Conservation (phyloP, 345 rosid genomes). For the Pistacia integerrima region DNA sequence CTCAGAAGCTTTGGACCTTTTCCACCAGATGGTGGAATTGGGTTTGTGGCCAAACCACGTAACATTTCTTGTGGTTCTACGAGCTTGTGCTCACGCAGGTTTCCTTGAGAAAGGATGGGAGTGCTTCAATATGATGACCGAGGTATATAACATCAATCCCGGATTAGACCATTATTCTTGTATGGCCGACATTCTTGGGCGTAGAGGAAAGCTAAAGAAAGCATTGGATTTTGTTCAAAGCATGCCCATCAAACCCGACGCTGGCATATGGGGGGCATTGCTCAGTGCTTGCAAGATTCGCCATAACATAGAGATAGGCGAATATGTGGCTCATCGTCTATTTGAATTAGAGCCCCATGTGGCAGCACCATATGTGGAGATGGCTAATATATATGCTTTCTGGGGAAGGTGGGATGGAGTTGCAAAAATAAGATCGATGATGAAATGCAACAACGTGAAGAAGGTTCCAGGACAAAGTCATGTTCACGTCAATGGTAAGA, state of each 20-base stretch:
- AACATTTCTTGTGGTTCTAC: conserved; percentile 64
- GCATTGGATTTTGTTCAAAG: conserved; percentile 47
- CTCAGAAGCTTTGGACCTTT: conserved; percentile 47
- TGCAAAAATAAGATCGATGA: conserved; percentile 42
- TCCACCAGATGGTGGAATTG: conserved; percentile 42
- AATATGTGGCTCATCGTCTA: conserved; percentile 40
- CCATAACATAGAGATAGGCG: conserved; percentile 42
- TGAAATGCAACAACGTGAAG: conserved; percentile 47
- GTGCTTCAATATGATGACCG: conserved; percentile 41
- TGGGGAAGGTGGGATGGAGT: conserved; percentile 54
- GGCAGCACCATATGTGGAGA: conserved; percentile 60
- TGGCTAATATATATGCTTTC: conserved; percentile 62
- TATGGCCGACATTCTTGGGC: conserved; percentile 69
- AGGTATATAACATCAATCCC: conserved; percentile 39
- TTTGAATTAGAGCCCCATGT: conserved; percentile 42
- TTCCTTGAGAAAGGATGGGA: conserved; percentile 63
- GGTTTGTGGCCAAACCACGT: conserved; percentile 52
- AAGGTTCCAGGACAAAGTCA: conserved; percentile 62
- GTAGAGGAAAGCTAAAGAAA: conserved; percentile 53
- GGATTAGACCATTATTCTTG: conserved; percentile 67
- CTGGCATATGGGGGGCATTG: conserved; percentile 59
- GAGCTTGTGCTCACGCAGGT: conserved; percentile 66
- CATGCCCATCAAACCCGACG: conserved; percentile 61
- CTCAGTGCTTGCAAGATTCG: conserved; percentile 67
- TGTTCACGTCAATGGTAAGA: conserved; percentile 44